A percentile compares a stretch with the other conserved stretches of the same genome.
phyloP scores from a whole-genome alignment of 495 filamentous ascomycete genomes.

The Umbilicaria muhlenbergii region DNA sequence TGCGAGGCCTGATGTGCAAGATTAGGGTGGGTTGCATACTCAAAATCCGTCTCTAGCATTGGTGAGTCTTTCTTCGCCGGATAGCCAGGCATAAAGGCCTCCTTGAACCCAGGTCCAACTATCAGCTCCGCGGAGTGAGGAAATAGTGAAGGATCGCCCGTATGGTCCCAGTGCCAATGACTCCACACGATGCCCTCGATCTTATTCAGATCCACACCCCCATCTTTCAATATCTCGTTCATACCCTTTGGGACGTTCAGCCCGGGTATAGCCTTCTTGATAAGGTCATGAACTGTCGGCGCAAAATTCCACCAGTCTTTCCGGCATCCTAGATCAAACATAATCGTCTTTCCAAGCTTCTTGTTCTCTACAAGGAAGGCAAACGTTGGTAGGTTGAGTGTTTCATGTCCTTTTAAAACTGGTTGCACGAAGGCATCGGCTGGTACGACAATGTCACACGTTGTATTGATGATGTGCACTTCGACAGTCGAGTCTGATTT shows the following conservation, averaged over 20 bases:
- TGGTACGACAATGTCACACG: slow-evolving; percentile 16
- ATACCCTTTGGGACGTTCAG: slow-evolving; percentile 15
- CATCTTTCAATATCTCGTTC: slow-evolving; percentile 17
- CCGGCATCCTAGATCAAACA: slow-evolving; percentile 18
- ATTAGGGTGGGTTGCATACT: background rate
- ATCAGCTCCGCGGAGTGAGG: slow-evolving; percentile 28
- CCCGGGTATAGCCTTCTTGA: slow-evolving; percentile 10
- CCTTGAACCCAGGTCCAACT: slow-evolving; percentile 41
- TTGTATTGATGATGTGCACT: slow-evolving; percentile 23
- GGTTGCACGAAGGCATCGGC: slow-evolving; percentile 20
- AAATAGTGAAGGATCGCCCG: slow-evolving; percentile 33
- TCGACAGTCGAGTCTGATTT: slow-evolving; percentile 15
- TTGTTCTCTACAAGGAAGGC: slow-evolving; percentile 22
- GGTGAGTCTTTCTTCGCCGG: slow-evolving; percentile 22
- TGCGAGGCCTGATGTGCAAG: background rate
- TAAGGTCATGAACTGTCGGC: slow-evolving; percentile 1
- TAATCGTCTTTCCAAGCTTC: slow-evolving; percentile 12
- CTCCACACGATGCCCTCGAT: slow-evolving; percentile 22
- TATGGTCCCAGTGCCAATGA: slow-evolving; percentile 44
- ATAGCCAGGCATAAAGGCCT: slow-evolving; percentile 26
- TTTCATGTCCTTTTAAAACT: slow-evolving; percentile 19
- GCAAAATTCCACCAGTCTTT: slow-evolving; percentile 19
- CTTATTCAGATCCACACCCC: slow-evolving; percentile 8
- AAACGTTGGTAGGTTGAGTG: slow-evolving; percentile 19
- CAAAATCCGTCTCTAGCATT: slow-evolving; percentile 24